Base-by-base conservation (phyloP, 495 filamentous ascomycete genomes). In the Hyaloscypha finlandica region DNA sequence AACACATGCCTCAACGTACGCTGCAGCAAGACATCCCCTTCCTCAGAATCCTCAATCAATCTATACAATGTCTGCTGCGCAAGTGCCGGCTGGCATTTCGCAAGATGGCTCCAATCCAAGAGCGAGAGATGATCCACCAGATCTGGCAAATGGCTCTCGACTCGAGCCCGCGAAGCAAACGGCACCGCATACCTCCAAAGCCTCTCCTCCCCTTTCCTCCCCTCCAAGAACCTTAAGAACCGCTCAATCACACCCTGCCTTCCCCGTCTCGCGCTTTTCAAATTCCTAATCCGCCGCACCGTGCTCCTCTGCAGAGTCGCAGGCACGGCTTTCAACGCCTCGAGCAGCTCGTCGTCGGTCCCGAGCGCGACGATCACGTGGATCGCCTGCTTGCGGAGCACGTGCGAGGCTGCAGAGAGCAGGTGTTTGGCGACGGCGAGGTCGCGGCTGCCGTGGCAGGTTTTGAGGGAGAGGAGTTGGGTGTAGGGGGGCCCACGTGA, bases 381-480 rank as follows among this genome's bases (percentile, higher is more conserved):
- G 8, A 68, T 63, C 1, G 59, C 51, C 11, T 39, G 51, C 25
- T 63, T 35, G n/a, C 56, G 59, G 52, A 63, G 25, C 19, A 20
- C 25, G 37, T 37, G 58, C 12, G 66, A 68, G 20, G 20, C 3
- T 1, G 59, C 32, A 4, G 54, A 56, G 30, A 63, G 45, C 8
- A 45, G 31, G 20, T 30, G 14, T n/a, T 22, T 56, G 1, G 66
- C 59, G 9, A 68, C 8, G 20, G 51, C 5, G 19, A 53, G 20
- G 31, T 63, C 37, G 3, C 37, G 52, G 35, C 66, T 68, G 4
- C 66, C 66, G 59, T 58, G 56, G 60, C 59, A 58, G 4, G 52
- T 58, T 12, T 63, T 1, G 25, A 68, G 59, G 37, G 45, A 20
- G 1, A 68, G 37, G 35, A 29, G 30, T 19, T 63, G 53, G 1